These are phyloP conservation scores for Penicillium hordei DNA, from an alignment of 2,329 filamentous ascomycete genomes.

Conservation along the genomic window DNA sequence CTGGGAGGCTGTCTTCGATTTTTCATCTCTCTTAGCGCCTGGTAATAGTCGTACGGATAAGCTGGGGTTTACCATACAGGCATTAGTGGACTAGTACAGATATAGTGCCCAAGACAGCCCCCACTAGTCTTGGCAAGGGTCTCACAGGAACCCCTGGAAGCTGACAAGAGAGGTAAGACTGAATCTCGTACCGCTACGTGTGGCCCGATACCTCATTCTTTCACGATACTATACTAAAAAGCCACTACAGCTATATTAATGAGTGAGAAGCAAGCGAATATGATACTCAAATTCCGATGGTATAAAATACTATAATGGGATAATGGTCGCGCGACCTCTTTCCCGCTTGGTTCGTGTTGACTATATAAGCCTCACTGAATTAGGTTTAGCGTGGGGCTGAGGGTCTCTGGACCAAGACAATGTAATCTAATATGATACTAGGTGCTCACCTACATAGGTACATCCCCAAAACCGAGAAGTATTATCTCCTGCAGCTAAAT, in stretches of 20 bases:
- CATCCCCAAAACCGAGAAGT: neutral
- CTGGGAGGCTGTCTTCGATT: too few relatives aligned
- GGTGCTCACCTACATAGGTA: neutral
- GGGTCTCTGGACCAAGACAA: neutral
- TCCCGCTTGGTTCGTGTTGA: neutral
- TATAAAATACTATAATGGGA: neutral
- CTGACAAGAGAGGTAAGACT: neutral
- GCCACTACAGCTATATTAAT: neutral
- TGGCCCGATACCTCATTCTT: neutral
- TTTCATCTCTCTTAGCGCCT: too few relatives aligned
- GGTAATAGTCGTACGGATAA: neutral
- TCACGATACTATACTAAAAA: neutral
- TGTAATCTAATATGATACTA: neutral
- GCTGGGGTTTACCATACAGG: too few relatives aligned
- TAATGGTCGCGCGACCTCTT: neutral
- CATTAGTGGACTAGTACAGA: too few relatives aligned
- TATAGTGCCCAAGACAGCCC: too few relatives aligned
- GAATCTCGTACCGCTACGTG: neutral
- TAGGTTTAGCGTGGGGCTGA: neutral
- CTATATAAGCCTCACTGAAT: neutral
- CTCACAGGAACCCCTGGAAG: too few relatives aligned
- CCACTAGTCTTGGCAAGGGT: too few relatives aligned
- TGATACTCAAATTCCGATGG: neutral
- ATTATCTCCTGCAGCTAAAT: neutral
- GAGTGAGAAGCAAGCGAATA: neutral